Percentiles rank a stretch among this genome's conserved stretches.
These are phyloP conservation scores for Dillenia suffruticosa DNA, from an alignment of 164 flowering plant species.

Conservation along the genomic window DNA sequence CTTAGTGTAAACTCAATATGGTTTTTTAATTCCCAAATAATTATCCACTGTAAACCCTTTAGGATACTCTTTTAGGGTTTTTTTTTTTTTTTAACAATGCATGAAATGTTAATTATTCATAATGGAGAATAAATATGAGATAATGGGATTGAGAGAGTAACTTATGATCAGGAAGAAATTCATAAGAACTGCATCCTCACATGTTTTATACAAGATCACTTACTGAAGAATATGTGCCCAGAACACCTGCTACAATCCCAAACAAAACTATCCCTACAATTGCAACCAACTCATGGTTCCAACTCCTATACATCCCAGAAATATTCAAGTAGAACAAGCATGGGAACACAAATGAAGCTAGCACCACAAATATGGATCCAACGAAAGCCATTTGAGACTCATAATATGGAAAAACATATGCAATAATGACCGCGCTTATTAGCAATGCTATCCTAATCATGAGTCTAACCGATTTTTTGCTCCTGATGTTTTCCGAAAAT, in stretches of 20 bases:
- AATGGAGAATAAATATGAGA: too few species aligned
- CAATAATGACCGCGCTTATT: slow-evolving; percentile 9
- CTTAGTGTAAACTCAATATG: too few species aligned
- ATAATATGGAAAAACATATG: slow-evolving; percentile 12
- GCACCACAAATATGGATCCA: slow-evolving; percentile 16
- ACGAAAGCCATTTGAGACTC: slow-evolving; percentile 16
- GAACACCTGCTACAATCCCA: slow-evolving; percentile 12
- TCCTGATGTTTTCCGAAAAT: background rate
- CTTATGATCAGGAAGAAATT: too few species aligned
- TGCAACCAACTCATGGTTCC: slow-evolving; percentile 8
- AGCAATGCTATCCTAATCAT: too few species aligned
- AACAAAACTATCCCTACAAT: slow-evolving; percentile 5
- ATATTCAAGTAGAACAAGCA: slow-evolving; percentile 20
- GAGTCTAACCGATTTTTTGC: too few species aligned
- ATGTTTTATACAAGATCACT: slow-evolving; percentile 7
- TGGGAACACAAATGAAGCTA: slow-evolving; percentile 15
- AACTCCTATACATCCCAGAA: background rate
- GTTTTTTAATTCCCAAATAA: too few species aligned
- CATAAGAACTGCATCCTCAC: too few species aligned
- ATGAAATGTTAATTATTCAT: too few species aligned
- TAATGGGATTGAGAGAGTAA: too few species aligned
- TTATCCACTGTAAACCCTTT: too few species aligned
- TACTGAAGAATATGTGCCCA: slow-evolving; percentile 17
- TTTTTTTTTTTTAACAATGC: too few species aligned
- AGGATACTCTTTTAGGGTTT: too few species aligned